These are phyloP conservation scores for Gymnopus androsaceus DNA, from an alignment of 1,284 basidiomycete genomes.

Conservation along the genomic window DNA sequence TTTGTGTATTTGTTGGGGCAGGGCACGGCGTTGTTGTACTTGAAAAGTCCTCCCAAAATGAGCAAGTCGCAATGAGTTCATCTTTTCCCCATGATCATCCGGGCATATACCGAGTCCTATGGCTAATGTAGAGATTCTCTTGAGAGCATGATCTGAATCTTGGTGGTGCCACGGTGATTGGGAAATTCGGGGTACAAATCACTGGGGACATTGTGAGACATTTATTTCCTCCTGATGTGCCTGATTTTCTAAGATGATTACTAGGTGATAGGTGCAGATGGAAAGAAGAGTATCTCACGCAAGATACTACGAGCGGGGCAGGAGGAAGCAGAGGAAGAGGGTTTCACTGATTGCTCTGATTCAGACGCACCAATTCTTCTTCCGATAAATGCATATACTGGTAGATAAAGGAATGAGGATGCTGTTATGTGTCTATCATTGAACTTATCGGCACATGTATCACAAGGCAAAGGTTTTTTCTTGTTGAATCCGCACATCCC, in stretches of 20 bases:
- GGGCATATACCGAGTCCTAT: background rate
- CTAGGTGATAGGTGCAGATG: constrained; percentile 15
- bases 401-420: too few relatives aligned
- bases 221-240: too few relatives aligned
- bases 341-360: background rate
- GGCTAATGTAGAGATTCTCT: background rate
- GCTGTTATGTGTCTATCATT: too few relatives aligned
- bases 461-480: too few relatives aligned
- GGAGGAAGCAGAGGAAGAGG: constrained; percentile 6
- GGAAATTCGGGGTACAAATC: constrained; percentile 8
- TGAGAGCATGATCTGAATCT: background rate
- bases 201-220: constrained; percentile 9
- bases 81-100: too few relatives aligned
- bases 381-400: background rate
- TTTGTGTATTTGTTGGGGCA: constrained; percentile 15
- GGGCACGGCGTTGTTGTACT: constrained; percentile 15
- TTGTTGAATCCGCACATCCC: too few relatives aligned
- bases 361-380: background rate
- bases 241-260: too few relatives aligned
- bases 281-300: constrained; percentile 9
- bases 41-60: constrained; percentile 6
- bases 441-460: too few relatives aligned
- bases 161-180: background rate
- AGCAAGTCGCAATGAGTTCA: background rate
- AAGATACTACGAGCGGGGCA: constrained; percentile 5